Evolutionary conservation across 208 protist species (phyloP).

Genomic region (Crithidia brevicula): DNA sequence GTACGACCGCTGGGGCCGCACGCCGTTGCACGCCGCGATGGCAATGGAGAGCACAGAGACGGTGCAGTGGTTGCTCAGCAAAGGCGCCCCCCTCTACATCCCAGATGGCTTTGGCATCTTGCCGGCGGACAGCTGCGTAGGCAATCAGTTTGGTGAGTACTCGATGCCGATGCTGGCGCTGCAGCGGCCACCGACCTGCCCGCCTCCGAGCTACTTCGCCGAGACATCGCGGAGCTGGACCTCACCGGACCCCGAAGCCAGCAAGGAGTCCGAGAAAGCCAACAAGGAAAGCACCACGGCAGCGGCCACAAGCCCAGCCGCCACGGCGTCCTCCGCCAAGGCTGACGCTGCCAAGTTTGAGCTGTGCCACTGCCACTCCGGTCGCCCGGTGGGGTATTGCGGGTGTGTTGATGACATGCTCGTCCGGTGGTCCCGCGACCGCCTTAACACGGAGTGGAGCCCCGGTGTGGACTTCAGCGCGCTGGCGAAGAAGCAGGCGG

Average conservation of each 20-base stretch:
- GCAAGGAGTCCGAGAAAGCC: conserved; percentile 2
- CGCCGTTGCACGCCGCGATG: conserved; percentile 82
- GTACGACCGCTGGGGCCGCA: conserved; percentile 90
- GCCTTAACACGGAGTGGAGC: conserved; percentile 66
- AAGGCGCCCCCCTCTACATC: conserved; percentile 78
- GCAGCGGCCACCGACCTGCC: conserved; percentile 34
- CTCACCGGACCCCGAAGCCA: conserved; percentile 17
- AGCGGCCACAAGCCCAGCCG: neutral
- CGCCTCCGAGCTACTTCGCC: conserved; percentile 38
- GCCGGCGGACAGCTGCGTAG: conserved; percentile 44
- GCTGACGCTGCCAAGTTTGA: conserved; percentile 11
- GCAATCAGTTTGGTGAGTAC: conserved; percentile 54
- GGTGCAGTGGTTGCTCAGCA: conserved; percentile 75
- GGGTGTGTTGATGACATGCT: conserved; percentile 93
- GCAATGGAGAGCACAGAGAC: conserved; percentile 70
- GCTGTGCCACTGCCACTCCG: conserved; percentile 73
- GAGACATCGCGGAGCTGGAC: conserved; percentile 17
- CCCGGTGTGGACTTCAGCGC: conserved; percentile 60
- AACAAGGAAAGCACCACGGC: conserved; percentile 8
- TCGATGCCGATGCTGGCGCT: conserved; percentile 66
- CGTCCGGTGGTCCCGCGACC: conserved; percentile 75
- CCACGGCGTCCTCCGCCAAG: neutral
- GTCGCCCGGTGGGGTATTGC: conserved; percentile 64
- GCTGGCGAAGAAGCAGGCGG: conserved; percentile 42
- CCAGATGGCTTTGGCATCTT: conserved; percentile 60